Evolutionary conservation across 441 rosid species (phyloP), one percentile per base, ranked within the genome.

Genomic region (Pelargonium fulgidum): DNA sequence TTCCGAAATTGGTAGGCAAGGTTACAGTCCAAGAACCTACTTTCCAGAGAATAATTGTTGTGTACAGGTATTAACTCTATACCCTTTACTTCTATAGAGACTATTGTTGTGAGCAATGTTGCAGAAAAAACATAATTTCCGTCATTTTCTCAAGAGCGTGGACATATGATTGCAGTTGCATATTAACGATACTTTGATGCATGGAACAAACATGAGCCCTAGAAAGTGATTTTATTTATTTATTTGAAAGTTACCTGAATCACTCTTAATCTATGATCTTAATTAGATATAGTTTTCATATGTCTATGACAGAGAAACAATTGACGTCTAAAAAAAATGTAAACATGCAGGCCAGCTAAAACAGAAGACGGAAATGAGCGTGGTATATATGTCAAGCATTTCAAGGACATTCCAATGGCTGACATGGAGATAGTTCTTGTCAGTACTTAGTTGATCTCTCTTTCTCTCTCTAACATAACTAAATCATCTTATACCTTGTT

Each of bases 341-440:
- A 13, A 14, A 45, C 59, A 33, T 80, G 69, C 86, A 91, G 99
- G 88, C 73, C 70, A 76, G 89, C 86, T 65, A 81, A 11, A 9
- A 93, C 61, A 44, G 83, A 39, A 83, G 81, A 73, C 61, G 68
- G 56, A 83, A 89, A 45, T 52, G 93, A 45, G 97, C 36, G 64
- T 33, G 12, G 97, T 76, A 76, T 93, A 71, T 85, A 77, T 70
- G 90, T 91, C 70, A 94, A 94, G 74, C 99, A 94, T 89, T 94
- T 94, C 87, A 94, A 87, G 81, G 90, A 87, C 78, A 92, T 94
- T 75, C 97, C 97, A 45, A 91, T 94, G 99, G 99, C 97, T 24
- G 99, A 94, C 82, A 74, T 92, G 96, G 97, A 94, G 78, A 89
- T 94, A 71, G 98, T 92, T 77, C 98, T 94, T 64, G 99, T 94